phyloP scores from a whole-genome alignment of 2,329 filamentous ascomycete species.

The Colletotrichum kahawae region DNA sequence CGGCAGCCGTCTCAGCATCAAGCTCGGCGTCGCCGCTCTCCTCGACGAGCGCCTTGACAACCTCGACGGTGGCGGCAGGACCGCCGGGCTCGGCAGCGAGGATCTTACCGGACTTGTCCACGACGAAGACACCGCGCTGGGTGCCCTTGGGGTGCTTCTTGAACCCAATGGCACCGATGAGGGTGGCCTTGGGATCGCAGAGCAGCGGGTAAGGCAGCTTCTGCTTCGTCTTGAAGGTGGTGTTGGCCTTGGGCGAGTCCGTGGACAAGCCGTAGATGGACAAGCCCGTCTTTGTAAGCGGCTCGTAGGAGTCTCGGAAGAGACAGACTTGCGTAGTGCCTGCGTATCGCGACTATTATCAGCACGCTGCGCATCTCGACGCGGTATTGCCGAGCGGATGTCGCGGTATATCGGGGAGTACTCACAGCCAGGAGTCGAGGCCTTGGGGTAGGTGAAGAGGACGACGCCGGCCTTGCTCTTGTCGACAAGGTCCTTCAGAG shows the following conservation, averaged over 20 bases:
- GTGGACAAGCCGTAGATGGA: conserved; percentile 88
- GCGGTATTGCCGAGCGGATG: background rate
- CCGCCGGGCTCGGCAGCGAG: conserved; percentile 76
- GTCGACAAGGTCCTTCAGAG: conserved; percentile 79
- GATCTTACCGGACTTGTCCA: conserved; percentile 83
- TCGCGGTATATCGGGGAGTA: conserved; percentile 4
- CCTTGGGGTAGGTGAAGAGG: conserved; percentile 94
- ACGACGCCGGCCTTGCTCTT: conserved; percentile 87
- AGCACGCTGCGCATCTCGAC: background rate
- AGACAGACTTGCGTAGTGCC: conserved; percentile 93
- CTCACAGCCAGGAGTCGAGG: conserved; percentile 94
- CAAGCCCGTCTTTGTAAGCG: conserved; percentile 79
- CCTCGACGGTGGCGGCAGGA: conserved; percentile 78
- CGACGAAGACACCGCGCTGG: conserved; percentile 83
- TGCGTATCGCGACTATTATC: conserved; percentile 38
- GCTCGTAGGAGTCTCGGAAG: conserved; percentile 84
- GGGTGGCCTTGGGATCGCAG: conserved; percentile 75
- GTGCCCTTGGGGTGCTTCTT: conserved; percentile 85
- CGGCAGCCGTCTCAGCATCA: conserved; percentile 46
- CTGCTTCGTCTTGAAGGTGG: conserved; percentile 90
- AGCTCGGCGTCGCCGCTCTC: conserved; percentile 26
- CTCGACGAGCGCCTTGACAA: conserved; percentile 74
- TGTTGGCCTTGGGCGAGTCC: conserved; percentile 91
- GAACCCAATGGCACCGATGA: conserved; percentile 88
- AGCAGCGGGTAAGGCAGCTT: conserved; percentile 87